These are phyloP conservation scores for Cymbopogon citratus DNA, from an alignment of 176 grass and related monocot genomes.

Conservation along the genomic window DNA sequence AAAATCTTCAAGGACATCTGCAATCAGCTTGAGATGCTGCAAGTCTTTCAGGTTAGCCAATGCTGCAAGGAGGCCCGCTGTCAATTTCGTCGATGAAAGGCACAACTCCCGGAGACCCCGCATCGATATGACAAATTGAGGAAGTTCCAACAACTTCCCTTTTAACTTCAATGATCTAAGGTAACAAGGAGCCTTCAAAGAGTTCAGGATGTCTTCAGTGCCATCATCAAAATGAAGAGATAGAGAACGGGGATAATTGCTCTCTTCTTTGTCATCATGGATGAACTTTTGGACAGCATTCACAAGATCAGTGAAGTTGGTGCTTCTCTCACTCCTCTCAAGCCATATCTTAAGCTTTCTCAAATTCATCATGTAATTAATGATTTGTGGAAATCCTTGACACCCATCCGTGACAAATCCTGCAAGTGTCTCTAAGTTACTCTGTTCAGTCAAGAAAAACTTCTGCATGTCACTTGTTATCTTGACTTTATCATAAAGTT, in stretches of 20 bases:
- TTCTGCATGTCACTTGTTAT: neutral
- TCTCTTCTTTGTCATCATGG: neutral
- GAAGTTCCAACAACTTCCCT: neutral
- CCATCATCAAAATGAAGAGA: neutral
- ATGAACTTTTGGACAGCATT: constrained; percentile 24
- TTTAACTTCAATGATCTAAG: constrained; percentile 22
- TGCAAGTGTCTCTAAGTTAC: constrained; percentile 17
- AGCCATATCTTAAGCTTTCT: constrained; percentile 4
- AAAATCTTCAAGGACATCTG: constrained; percentile 3
- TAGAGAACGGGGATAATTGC: neutral
- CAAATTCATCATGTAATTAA: neutral
- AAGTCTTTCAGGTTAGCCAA: constrained; percentile 23
- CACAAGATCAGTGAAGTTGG: neutral
- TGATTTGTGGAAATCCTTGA: constrained; percentile 3
- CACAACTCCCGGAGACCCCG: constrained; percentile 4
- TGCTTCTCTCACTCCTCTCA: neutral
- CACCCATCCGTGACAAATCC: neutral
- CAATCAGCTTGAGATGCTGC: constrained; percentile 22
- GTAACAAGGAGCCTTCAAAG: constrained; percentile 15
- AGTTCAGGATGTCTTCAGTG: neutral
- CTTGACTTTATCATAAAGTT: neutral
- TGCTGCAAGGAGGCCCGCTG: neutral
- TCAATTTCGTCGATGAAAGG: constrained; percentile 7
- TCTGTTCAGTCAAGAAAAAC: constrained; percentile 5
- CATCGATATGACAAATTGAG: constrained; percentile 7